These are phyloP conservation scores for Balamuthia mandrillaris DNA, from an alignment of 208 protist species.

Conservation along the genomic window DNA sequence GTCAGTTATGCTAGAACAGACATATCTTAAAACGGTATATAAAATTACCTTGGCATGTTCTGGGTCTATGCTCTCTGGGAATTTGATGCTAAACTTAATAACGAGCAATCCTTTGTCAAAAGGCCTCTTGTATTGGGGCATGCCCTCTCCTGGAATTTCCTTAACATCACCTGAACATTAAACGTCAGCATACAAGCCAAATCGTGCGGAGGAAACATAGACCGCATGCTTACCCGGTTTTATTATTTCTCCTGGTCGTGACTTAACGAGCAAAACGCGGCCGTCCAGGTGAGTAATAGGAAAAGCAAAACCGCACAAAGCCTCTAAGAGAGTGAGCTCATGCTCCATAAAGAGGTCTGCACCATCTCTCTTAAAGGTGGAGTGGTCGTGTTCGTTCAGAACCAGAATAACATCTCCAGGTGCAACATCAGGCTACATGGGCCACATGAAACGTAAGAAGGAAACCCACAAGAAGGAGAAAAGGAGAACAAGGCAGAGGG, in stretches of 20 bases:
- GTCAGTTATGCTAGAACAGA: not conserved
- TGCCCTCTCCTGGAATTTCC: slow-evolving; percentile 32
- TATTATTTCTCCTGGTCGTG: not conserved
- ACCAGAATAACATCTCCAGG: slow-evolving; percentile 97
- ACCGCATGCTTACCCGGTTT: slow-evolving; percentile 19
- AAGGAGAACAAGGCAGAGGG: no score
- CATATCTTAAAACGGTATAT: no score
- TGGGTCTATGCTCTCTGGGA: slow-evolving; percentile 23
- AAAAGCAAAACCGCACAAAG: slow-evolving; percentile 37
- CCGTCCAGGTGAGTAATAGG: slow-evolving; percentile 37
- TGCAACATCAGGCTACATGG: slow-evolving; percentile 76
- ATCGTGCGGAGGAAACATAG: not conserved
- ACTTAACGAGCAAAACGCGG: slow-evolving; percentile 1
- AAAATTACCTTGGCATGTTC: no score
- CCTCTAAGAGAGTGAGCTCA: slow-evolving; percentile 33
- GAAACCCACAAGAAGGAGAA: no score
- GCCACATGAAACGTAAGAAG: no score
- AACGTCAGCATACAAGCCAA: not conserved
- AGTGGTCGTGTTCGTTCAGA: slow-evolving; percentile 90
- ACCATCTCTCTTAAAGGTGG: slow-evolving; percentile 30
- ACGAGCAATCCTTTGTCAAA: slow-evolving; percentile 39
- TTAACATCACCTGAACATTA: slow-evolving; percentile 20
- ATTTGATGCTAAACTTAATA: slow-evolving; percentile 44
- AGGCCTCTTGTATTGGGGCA: slow-evolving; percentile 41
- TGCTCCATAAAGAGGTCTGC: slow-evolving; percentile 10